phyloP scores from a whole-genome alignment of 441 rosid species.

The Pelargonium australe region DNA sequence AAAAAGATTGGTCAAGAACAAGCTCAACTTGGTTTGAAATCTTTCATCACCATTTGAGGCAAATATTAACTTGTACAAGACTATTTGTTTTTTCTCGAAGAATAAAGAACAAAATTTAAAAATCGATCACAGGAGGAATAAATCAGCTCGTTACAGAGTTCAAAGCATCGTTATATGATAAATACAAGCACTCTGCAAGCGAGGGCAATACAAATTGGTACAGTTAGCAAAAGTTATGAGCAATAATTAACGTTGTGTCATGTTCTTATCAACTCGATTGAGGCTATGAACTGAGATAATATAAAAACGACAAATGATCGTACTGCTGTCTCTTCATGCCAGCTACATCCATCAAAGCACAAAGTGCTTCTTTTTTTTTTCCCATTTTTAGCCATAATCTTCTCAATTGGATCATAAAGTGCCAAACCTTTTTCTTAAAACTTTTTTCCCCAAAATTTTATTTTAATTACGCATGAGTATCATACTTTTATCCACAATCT shows the following conservation, averaged over 20 bases:
- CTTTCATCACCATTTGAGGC: not conserved
- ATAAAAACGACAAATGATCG: not conserved
- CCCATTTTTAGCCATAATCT: constrained; percentile 16
- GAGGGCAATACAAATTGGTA: too few species aligned
- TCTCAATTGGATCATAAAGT: constrained; percentile 14
- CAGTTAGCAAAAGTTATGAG: too few species aligned
- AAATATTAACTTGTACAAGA: too few species aligned
- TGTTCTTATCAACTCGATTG: too few species aligned
- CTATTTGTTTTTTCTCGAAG: too few species aligned
- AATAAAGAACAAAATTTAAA: too few species aligned
- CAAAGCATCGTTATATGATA: too few species aligned
- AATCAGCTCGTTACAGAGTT: too few species aligned
- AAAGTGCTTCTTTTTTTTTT: not conserved
- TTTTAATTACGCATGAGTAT: not conserved
- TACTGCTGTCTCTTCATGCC: constrained; percentile 3
- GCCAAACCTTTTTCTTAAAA: constrained; percentile 1
- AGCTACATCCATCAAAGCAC: constrained; percentile 9
- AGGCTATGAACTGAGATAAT: too few species aligned
- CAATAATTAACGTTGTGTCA: too few species aligned
- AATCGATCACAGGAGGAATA: too few species aligned
- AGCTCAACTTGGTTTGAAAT: not conserved
- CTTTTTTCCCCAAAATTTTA: not conserved
- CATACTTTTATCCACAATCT: not conserved
- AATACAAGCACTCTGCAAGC: too few species aligned
- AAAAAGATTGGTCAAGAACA: not conserved